Conservation (phyloP, 345 rosid species). For the Bruguiera sexangula region DNA sequence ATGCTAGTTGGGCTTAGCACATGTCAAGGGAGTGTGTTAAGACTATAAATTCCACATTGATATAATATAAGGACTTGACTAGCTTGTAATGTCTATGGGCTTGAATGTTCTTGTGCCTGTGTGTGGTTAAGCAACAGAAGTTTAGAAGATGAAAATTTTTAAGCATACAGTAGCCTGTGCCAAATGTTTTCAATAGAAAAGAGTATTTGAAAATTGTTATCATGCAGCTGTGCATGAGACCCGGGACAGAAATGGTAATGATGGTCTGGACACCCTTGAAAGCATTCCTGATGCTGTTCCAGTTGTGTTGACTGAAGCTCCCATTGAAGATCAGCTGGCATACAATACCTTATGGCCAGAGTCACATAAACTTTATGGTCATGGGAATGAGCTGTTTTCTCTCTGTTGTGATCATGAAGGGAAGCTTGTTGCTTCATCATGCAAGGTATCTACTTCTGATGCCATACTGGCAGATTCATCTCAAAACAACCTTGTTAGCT, state of each 20-base stretch:
- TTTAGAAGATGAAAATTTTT: constrained; percentile 5
- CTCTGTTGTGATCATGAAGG: constrained; percentile 74
- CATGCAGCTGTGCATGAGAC: constrained; percentile 58
- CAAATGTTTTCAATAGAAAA: not conserved
- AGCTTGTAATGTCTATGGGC: no score
- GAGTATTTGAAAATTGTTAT: constrained; percentile 16
- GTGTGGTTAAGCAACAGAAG: no score
- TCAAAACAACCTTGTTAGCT: not conserved
- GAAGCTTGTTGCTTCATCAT: constrained; percentile 81
- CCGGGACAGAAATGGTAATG: constrained; percentile 43
- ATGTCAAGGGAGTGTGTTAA: no score
- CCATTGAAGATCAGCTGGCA: constrained; percentile 88
- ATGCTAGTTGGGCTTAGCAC: no score
- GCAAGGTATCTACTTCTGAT: constrained; percentile 59
- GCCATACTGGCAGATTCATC: not conserved
- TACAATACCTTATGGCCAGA: constrained; percentile 94
- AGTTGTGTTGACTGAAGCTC: constrained; percentile 74
- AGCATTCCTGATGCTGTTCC: constrained; percentile 95
- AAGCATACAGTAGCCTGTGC: not conserved
- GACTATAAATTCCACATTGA: no score
- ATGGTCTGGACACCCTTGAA: constrained; percentile 78
- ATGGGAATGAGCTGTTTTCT: constrained; percentile 89
- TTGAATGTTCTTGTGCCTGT: not conserved
- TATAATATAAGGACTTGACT: no score
- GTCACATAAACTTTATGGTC: constrained; percentile 90